Conservation (phyloP, 2,329 filamentous ascomycete genomes). For the Alternaria gaisen region DNA sequence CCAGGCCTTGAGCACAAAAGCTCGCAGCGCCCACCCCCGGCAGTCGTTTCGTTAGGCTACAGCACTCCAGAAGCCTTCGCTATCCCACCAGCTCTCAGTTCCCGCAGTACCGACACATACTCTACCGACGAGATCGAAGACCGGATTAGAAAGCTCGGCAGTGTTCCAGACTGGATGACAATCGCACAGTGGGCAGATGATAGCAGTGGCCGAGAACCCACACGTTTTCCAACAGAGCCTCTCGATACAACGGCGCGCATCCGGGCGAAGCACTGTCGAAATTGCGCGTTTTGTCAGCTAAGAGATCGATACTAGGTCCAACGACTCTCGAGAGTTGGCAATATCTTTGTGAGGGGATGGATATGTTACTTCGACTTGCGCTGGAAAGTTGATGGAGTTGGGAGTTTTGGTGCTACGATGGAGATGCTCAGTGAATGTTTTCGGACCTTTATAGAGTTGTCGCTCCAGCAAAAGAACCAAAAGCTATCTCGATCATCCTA, state of each 20-base stretch:
- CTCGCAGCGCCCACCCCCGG: background rate
- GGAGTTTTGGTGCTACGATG: background rate
- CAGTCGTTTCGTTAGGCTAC: background rate
- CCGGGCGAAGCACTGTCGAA: conserved; percentile 12
- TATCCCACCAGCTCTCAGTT: background rate
- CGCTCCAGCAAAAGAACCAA: background rate
- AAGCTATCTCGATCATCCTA: background rate
- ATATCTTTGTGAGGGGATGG: too few relatives aligned
- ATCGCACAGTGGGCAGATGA: background rate
- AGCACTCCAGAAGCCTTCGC: background rate
- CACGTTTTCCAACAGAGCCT: background rate
- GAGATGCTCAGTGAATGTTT: background rate
- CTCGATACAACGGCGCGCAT: conserved; percentile 16
- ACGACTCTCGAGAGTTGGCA: background rate
- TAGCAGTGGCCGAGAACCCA: background rate
- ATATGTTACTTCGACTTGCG: background rate
- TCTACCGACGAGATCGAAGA: background rate
- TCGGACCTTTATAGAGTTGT: background rate
- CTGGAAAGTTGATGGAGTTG: background rate
- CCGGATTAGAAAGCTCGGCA: background rate
- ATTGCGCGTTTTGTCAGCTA: conserved; percentile 24
- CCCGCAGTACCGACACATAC: background rate
- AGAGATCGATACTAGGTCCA: background rate
- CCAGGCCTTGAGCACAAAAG: background rate
- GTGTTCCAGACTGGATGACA: background rate